Conservation (phyloP, 1,139 yeast species). For the Debaryomyces psychrophilus region DNA sequence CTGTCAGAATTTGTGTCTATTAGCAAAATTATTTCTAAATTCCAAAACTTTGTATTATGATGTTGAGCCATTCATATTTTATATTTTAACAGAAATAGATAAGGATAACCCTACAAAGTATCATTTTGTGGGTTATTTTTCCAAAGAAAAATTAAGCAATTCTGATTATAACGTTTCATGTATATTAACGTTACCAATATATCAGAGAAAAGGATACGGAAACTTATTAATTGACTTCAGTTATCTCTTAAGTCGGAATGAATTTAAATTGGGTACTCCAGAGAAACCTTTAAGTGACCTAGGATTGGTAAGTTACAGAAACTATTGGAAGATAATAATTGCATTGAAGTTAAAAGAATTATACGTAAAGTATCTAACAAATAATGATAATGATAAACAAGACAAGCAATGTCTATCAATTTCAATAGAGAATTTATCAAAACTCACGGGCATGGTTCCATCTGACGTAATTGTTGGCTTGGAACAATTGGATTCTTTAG, state of each 20-base stretch:
- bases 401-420: conserved; percentile 22
- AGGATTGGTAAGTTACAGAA: conserved; percentile 83
- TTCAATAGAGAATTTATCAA: conserved; percentile 64
- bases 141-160: conserved; percentile 79
- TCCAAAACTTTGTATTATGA: conserved; percentile 92
- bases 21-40: conserved; percentile 86
- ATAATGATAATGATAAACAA: conserved; percentile 14
- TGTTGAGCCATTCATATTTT: conserved; percentile 92
- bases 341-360: conserved; percentile 47
- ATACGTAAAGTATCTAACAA: conserved; percentile 23
- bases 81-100: conserved; percentile 76
- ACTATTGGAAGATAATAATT: conserved; percentile 78
- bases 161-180: conserved; percentile 86
- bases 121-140: conserved; percentile 91
- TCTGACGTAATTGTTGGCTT: conserved; percentile 87
- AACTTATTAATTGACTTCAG: conserved; percentile 87
- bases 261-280: conserved; percentile 85
- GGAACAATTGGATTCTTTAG: conserved; percentile 70
- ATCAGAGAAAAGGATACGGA: conserved; percentile 90
- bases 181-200: conserved; percentile 84
- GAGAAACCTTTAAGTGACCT: conserved; percentile 91
- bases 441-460: conserved; percentile 80
- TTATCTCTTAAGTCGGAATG: conserved; percentile 72
- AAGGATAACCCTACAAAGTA: conserved; percentile 50
- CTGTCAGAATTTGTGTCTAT: conserved; percentile 85